Conservation (phyloP, 2,329 filamentous ascomycete species). For the Graphilbum ipis-grandicollis region DNA sequence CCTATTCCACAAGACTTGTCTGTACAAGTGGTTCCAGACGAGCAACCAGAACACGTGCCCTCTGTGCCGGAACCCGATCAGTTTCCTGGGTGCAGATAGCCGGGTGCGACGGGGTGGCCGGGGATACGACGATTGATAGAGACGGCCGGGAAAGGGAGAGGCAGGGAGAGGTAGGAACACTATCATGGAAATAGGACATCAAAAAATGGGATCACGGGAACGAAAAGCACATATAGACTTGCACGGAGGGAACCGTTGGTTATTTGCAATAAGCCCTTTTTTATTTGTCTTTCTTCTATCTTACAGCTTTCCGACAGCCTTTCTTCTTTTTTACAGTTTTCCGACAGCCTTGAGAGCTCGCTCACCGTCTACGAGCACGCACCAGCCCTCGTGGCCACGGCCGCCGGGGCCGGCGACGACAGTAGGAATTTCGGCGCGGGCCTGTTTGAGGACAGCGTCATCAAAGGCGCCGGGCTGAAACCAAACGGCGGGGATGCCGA, state of each 20-base stretch:
- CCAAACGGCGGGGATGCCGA: constrained; percentile 64
- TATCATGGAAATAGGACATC: too few relatives aligned
- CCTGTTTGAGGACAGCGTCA: constrained; percentile 54
- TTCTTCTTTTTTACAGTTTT: constrained; percentile 28
- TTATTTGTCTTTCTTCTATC: too few relatives aligned
- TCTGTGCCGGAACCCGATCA: constrained; percentile 75
- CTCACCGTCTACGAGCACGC: constrained; percentile 73
- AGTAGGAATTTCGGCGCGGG: constrained; percentile 43
- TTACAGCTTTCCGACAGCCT: too few relatives aligned
- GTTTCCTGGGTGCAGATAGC: neutral
- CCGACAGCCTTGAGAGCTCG: constrained; percentile 37
- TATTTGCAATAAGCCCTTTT: too few relatives aligned
- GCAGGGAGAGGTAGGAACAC: too few relatives aligned
- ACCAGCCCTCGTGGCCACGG: constrained; percentile 60
- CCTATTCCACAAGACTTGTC: constrained; percentile 71
- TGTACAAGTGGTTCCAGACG: constrained; percentile 95
- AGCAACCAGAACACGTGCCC: constrained; percentile 87
- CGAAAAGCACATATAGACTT: too few relatives aligned
- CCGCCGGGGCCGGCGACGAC: constrained; percentile 52
- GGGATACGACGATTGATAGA: too few relatives aligned
- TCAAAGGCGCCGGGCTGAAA: constrained; percentile 84
- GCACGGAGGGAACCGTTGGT: too few relatives aligned
- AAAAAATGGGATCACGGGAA: too few relatives aligned
- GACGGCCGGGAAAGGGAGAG: too few relatives aligned
- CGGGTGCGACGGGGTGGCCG: too few relatives aligned